These are phyloP conservation scores for Botrytis hyacinthi DNA, from an alignment of 2,329 filamentous ascomycete genomes.

Conservation along the genomic window DNA sequence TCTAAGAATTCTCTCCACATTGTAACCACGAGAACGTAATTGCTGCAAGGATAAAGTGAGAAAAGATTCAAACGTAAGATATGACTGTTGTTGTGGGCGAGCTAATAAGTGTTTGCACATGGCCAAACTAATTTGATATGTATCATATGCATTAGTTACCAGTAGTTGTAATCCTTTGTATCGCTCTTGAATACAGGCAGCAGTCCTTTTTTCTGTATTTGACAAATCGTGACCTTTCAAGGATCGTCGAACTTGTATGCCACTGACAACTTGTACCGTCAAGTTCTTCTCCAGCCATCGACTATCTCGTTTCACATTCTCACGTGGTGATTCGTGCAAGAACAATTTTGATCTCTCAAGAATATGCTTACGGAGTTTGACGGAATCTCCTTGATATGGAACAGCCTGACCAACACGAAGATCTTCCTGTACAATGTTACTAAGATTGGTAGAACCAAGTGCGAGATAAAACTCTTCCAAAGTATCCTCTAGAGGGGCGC, in stretches of 20 bases:
- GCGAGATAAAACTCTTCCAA: slow-evolving; percentile 82
- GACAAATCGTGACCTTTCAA: slow-evolving; percentile 67
- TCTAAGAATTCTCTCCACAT: slow-evolving; percentile 89
- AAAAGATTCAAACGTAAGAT: slow-evolving; percentile 87
- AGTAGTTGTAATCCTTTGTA: slow-evolving; percentile 65
- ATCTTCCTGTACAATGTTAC: slow-evolving; percentile 74
- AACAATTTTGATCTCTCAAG: slow-evolving; percentile 88
- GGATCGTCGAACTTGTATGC: slow-evolving; percentile 74
- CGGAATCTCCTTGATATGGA: slow-evolving; percentile 66
- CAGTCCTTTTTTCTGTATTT: slow-evolving; percentile 72
- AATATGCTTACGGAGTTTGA: slow-evolving; percentile 73
- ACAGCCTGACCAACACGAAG: slow-evolving; percentile 60
- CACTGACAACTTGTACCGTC: slow-evolving; percentile 71
- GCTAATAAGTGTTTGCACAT: slow-evolving; percentile 77
- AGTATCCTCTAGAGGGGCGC: slow-evolving; percentile 83
- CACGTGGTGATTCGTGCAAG: slow-evolving; percentile 69
- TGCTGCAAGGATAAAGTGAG: slow-evolving; percentile 80
- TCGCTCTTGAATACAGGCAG: slow-evolving; percentile 60
- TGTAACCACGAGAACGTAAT: slow-evolving; percentile 85
- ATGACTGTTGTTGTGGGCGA: slow-evolving; percentile 83
- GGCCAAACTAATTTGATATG: slow-evolving; percentile 89
- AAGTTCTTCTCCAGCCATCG: slow-evolving; percentile 91
- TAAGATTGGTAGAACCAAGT: slow-evolving; percentile 75
- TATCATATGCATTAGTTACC: slow-evolving; percentile 67
- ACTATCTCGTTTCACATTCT: slow-evolving; percentile 79